Evolutionary conservation across 257 asterid species (phyloP), one percentile per base, ranked within the genome.

Genomic region (Salvia splendens): DNA sequence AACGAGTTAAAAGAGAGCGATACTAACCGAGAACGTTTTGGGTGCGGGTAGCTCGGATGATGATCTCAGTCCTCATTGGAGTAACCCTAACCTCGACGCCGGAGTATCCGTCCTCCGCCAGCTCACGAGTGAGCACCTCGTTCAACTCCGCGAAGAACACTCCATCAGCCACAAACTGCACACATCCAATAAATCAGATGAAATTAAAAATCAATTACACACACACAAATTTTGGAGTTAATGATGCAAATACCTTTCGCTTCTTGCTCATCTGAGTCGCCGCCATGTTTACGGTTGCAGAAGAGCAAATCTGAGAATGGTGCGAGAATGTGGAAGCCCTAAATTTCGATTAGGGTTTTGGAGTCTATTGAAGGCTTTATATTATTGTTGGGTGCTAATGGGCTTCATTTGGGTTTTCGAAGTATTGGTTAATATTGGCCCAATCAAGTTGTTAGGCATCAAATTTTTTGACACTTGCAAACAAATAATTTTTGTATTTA

Each of bases 81-180:
- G 96, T 88, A 20, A 86, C 96, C 73, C 91, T 76, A 43, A 88
- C 96, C 73, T 88, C 95, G 12, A 85, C 87, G 2, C 92, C 92
- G 20, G 92, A 88, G 83, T 88, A 88, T 3, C 95, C 95, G 63
- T 87, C 89, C 80, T 85, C 91, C 0, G 86, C 89, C 15, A 85
- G 75, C 77, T 87, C 91, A 43, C 95, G 84, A 5, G 80, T 87
- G 76, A 84, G 64, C 0, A 87, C 83, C 78, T 87, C 91, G 73
- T 87, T 87, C 74, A 87, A 67, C 68, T 87, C 95, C 1, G 94
- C 90, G 50, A 75, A 82, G 74, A 86, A 86, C 16, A 86, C 90
- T 68, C 94, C 90, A 71, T 86, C 88, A 45, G 90, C 90, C 20
- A 87, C 95, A 64, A 87, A 87, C 88, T 84, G 84, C 24, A 20